These are phyloP conservation scores for Heimioporus sp. DNA, from an alignment of 768 basidiomycete genomes.

Conservation along the genomic window DNA sequence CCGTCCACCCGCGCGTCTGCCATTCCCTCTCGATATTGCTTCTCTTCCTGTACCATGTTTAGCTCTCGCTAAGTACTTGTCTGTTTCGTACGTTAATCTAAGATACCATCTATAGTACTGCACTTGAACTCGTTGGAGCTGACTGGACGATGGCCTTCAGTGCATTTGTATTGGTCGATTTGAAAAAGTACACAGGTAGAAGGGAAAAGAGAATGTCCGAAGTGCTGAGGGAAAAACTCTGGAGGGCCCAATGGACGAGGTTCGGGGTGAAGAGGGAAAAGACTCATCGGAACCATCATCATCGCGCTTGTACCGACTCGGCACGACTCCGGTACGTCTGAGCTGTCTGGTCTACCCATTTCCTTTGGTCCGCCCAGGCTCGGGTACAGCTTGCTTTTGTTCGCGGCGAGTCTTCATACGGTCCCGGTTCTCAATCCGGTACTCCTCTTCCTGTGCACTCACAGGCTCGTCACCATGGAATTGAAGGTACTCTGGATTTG, in stretches of 20 bases:
- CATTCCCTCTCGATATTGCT: no score
- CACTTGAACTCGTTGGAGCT: no score
- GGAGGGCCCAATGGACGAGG: constrained; percentile 33
- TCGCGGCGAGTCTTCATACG: constrained; percentile 46
- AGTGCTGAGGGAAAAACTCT: constrained; percentile 33
- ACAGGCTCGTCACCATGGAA: constrained; percentile 73
- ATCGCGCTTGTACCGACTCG: constrained; percentile 20
- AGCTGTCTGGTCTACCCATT: constrained; percentile 27
- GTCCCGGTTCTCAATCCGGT: constrained; percentile 40
- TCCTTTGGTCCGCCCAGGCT: constrained; percentile 35
- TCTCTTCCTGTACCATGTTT: no score
- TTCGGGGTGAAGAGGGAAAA: constrained; percentile 36
- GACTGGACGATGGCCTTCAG: constrained; percentile 74
- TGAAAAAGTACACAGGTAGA: constrained; percentile 42
- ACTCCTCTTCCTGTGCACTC: constrained; percentile 64
- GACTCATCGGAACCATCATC: constrained; percentile 26
- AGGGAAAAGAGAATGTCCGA: constrained; percentile 36
- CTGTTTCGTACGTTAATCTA: constrained; percentile 10
- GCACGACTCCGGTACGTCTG: constrained; percentile 23
- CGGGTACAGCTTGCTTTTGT: constrained; percentile 51
- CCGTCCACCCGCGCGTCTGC: no score
- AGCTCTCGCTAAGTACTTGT: no score
- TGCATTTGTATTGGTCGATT: constrained; percentile 58
- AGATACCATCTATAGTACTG: no score
- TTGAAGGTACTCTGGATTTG: constrained; percentile 78